phyloP scores from a whole-genome alignment of 495 filamentous ascomycete species.

The Penicillium malachiteum region DNA sequence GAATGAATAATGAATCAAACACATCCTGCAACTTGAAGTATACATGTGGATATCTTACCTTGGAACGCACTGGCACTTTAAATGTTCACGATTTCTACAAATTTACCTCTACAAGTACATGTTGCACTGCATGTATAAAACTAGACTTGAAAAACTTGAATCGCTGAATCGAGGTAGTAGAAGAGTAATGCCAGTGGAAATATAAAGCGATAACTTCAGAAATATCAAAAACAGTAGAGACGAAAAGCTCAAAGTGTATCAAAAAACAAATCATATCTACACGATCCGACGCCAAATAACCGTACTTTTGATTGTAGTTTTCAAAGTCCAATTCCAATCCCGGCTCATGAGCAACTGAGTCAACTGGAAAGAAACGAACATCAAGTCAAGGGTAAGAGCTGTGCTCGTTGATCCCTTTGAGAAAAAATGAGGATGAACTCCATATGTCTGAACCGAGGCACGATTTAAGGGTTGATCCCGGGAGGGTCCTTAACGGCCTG shows the following conservation, averaged over 20 bases:
- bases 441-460: neutral
- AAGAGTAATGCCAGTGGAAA: conserved; percentile 1
- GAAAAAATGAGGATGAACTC: neutral
- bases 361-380: conserved; percentile 14
- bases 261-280: conserved; percentile 29
- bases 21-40: neutral
- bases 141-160: no score
- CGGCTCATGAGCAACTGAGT: conserved; percentile 4
- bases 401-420: neutral
- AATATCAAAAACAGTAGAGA: conserved; percentile 11
- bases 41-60: no score
- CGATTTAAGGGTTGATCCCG: neutral
- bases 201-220: conserved; percentile 6
- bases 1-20: neutral
- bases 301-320: conserved; percentile 27
- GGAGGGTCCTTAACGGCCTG: neutral
- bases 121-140: neutral
- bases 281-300: conserved; percentile 32
- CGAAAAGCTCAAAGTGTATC: conserved; percentile 31
- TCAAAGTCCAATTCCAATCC: conserved; percentile 20
- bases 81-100: no score
- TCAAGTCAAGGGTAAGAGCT: neutral
- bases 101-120: neutral
- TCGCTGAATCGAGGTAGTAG: no score
- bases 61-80: no score